phyloP scores from a whole-genome alignment of 192 early-diverging fungal genomes.

The Coemansia sp. region DNA sequence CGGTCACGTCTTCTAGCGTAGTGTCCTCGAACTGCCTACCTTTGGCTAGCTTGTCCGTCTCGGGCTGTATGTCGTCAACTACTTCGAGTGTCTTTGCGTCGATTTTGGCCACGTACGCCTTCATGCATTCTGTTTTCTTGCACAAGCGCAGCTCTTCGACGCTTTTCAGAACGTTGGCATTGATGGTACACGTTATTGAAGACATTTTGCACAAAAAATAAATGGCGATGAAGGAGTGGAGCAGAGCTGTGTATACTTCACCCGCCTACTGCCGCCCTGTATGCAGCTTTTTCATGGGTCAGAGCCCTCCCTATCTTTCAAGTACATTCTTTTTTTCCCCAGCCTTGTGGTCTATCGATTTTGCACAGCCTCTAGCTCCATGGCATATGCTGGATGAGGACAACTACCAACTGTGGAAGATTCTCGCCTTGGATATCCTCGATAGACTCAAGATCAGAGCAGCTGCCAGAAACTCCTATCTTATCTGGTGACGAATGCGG shows the following conservation, averaged over 20 bases:
- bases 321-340: no score
- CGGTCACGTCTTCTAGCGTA: constrained; percentile 57
- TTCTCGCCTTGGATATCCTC: neutral
- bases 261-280: neutral
- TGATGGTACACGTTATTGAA: constrained; percentile 29
- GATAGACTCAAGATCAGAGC: neutral
- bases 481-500: neutral
- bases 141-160: constrained; percentile 29
- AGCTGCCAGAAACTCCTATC: neutral
- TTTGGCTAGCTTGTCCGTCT: constrained; percentile 35
- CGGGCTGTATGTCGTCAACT: constrained; percentile 21
- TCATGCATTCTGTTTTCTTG: constrained; percentile 13
- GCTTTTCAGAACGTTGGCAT: constrained; percentile 8
- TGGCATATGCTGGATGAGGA: neutral
- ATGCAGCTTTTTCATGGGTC: neutral
- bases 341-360: neutral
- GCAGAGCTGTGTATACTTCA: neutral
- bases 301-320: neutral
- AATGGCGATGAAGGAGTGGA: neutral
- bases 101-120: constrained; percentile 53
- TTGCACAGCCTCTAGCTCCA: neutral
- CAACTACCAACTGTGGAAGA: neutral
- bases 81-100: constrained; percentile 52
- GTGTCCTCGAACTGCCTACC: constrained; percentile 26
- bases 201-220: neutral